Evolutionary conservation across 805 yeast genomes (phyloP), one percentile per base, ranked within the genome.

Genomic region (Starmerella stellata): DNA sequence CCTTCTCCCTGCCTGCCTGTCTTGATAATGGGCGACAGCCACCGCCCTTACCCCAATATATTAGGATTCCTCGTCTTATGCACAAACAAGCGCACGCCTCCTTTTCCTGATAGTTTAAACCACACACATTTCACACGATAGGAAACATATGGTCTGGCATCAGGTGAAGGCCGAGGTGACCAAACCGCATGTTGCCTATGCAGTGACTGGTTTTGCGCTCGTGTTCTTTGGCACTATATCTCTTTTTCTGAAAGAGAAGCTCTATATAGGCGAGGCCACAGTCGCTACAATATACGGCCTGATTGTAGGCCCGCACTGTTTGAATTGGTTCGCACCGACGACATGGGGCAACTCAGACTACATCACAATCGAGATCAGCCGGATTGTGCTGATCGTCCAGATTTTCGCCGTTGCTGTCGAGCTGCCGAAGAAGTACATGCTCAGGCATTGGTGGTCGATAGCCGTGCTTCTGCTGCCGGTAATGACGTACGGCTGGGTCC

Each of bases 321-420:
- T 82, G 25, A 60, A 74, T 41, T 80, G 94, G 93, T 79, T 83
- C 52, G 58, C 75, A 41, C 95, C 95, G 2, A 57, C 70, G 5
- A 60, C 68, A 4, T 83, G 95, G 95, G 93, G 93, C 1, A 76
- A 82, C 52, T 58, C 79, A 1, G 94, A 85, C 55, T 65, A 66
- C 38, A 72, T 85, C 46, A 83, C 95, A 0, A 62, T 82, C 46
- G 95, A 83, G 52, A 64, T 85, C 14, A 75, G 87, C 40, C 67
- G 95, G 38, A 70, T 83, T 14, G 87, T 82, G 3, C 62, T 83
- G 50, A 75, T 87, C 53, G 70, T 83, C 38, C 95, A 83, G 61
- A 80, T 83, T 49, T 87, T 83, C 51, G 94, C 94, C 8, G 93
- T 81, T 17, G 93, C 94, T 2, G 95, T 83, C 25, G 95, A 83